Evolutionary conservation across 768 basidiomycete species (phyloP), one percentile per base, ranked within the genome.

Genomic region (Lentinula sp.): DNA sequence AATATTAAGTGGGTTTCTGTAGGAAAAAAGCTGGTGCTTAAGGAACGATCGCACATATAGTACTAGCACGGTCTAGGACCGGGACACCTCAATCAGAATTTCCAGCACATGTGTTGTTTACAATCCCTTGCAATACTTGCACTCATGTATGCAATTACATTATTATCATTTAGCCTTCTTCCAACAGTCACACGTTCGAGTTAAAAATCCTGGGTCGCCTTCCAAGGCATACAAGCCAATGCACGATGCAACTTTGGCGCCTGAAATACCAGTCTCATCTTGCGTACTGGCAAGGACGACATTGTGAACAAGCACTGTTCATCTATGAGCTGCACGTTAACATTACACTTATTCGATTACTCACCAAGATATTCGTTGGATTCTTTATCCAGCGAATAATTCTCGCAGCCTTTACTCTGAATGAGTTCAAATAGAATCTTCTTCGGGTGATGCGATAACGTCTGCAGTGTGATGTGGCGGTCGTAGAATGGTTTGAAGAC

Each of bases 401-500:
- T 74, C 55, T 84, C 85, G 66, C 91, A 91, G 46, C 87, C 86
- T 65, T 86, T 81, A 32, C 83, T 80, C 67, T 92, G 88, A 57
- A 92, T 75, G 31, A 90, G 69, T 67, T 93, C 90, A 57, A 86
- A 85, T 11, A 93, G 77, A 57, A 84, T 76, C 68, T 88, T 88
- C 28, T 87, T 89, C 1, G 91, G 92, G 70, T 93, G 90, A 65
- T 85, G 83, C 3, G 88, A 83, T 18, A 92, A 75, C 35, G 86
- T 90, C 66, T 84, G 82, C 60, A 91, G 74, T 31, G 84, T 84
- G 70, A 93, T 82, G 64, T 92, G 84, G 64, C 80, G 79, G 71
- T 92, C 85, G 67, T 86, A 91, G 70, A 94, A 95, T 5, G 91
- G 91, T 70, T 84, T 79, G 59, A 93, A 75, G 51, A 88, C 74